Evolutionary conservation across 225 moss, liverwort and hornwort genomes (phyloP).

Genomic region (Straminergon stramineum): DNA sequence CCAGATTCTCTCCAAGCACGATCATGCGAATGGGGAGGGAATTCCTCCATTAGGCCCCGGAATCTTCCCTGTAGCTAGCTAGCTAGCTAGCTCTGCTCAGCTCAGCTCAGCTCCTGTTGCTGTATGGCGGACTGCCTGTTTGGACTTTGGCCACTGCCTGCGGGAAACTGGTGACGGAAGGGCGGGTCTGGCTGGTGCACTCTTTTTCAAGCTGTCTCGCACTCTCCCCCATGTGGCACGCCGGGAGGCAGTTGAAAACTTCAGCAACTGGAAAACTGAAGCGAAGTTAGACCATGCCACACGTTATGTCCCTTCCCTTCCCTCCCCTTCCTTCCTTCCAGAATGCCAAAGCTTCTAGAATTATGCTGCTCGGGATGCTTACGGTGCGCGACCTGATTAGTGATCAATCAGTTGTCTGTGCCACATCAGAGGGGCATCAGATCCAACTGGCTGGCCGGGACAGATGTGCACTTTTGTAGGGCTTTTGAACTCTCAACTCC

Average conservation of each 20-base stretch:
- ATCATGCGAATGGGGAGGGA: background rate
- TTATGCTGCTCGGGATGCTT: background rate
- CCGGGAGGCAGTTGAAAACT: background rate
- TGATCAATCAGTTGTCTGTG: too few relatives aligned
- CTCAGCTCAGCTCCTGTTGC: background rate
- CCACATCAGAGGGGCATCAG: background rate
- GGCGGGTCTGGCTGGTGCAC: background rate
- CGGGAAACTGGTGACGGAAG: background rate
- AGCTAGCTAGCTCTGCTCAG: too few relatives aligned
- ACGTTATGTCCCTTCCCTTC: background rate
- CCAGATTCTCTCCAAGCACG: background rate
- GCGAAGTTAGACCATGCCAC: background rate
- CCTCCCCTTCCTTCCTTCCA: background rate
- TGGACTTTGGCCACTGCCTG: background rate
- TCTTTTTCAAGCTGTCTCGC: background rate
- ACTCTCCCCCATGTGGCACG: background rate
- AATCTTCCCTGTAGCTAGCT: background rate
- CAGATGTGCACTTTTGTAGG: background rate
- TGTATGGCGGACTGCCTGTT: background rate
- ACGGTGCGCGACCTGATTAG: background rate
- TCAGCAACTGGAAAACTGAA: background rate
- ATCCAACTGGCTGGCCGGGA: too few relatives aligned
- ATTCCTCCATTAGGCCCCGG: background rate
- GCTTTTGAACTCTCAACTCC: background rate
- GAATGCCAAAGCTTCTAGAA: background rate